These are phyloP conservation scores for Lolium multiflorum DNA, from an alignment of 176 grass and related monocot genomes.

Conservation along the genomic window DNA sequence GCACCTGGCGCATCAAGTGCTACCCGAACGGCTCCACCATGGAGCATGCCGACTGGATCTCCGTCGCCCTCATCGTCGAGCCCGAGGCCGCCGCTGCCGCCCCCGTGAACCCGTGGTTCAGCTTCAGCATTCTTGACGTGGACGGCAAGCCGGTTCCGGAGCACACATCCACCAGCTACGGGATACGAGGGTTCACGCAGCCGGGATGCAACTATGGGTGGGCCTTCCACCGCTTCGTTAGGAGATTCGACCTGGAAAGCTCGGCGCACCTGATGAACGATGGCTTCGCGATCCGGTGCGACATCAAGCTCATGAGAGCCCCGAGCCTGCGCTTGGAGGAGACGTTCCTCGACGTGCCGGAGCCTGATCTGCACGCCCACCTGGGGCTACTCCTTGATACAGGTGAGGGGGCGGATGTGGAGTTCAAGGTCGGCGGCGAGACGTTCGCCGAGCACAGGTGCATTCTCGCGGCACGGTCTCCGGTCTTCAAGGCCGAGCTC, in stretches of 20 bases:
- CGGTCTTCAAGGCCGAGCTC: constrained; percentile 44
- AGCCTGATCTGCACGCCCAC: constrained; percentile 2
- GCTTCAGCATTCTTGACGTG: neutral
- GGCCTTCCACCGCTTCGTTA: neutral
- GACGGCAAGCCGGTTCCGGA: neutral
- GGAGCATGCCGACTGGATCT: neutral
- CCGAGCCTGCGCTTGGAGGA: neutral
- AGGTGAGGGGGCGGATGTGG: constrained; percentile 31
- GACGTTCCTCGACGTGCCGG: neutral
- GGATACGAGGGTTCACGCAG: neutral
- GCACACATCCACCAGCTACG: neutral
- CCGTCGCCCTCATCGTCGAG: neutral
- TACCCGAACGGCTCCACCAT: neutral
- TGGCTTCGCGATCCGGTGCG: constrained; percentile 14
- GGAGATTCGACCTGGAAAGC: neutral
- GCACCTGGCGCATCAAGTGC: neutral
- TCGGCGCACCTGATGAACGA: constrained; percentile 4
- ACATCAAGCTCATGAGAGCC: neutral
- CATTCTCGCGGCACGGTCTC: constrained; percentile 42
- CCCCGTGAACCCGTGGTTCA: neutral
- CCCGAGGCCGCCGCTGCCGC: neutral
- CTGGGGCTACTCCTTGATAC: constrained; percentile 15
- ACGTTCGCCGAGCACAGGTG: constrained; percentile 41
- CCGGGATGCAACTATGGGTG: neutral
- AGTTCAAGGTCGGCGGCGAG: constrained; percentile 20